Percentiles rank a stretch among this genome's conserved stretches.
Conservation (phyloP, 2,329 filamentous ascomycete genomes). For the Trichoderma asperellum region DNA sequence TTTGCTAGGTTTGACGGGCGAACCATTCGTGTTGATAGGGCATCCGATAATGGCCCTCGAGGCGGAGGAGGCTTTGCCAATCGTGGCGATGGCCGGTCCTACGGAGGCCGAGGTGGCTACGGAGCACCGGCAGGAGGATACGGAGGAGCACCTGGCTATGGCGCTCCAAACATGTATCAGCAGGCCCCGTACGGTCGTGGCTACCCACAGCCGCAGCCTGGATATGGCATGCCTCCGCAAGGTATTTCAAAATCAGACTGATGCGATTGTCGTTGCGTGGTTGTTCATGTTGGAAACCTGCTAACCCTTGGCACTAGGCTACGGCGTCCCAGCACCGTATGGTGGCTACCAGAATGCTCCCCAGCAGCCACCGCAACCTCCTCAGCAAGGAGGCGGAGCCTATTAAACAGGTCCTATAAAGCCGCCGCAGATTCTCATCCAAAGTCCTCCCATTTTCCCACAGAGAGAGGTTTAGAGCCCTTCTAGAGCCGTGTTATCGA, state of each 20-base stretch:
- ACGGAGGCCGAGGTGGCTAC: constrained; percentile 53
- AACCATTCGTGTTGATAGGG: constrained; percentile 93
- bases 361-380: constrained; percentile 34
- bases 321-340: constrained; percentile 46
- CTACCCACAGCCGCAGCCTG: constrained; percentile 43
- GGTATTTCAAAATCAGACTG: constrained; percentile 40
- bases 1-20: constrained; percentile 84
- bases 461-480: constrained; percentile 3
- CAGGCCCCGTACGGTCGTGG: constrained; percentile 46
- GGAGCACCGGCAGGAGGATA: constrained; percentile 42
- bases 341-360: constrained; percentile 44
- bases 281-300: background rate
- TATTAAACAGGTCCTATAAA: constrained; percentile 31
- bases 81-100: constrained; percentile 45
- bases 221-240: constrained; percentile 46
- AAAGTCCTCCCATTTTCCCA: background rate
- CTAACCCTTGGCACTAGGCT: constrained; percentile 39
- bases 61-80: constrained; percentile 46
- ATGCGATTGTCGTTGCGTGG: background rate
- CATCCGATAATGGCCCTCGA: constrained; percentile 75
- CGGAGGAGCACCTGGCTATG: constrained; percentile 42
- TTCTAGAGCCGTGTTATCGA: constrained; percentile 23
- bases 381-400: constrained; percentile 33
- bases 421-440: constrained; percentile 11
- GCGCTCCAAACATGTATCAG: constrained; percentile 45